Conservation (phyloP, 1,139 yeast species). For the Hyphopichia khmerensis region DNA sequence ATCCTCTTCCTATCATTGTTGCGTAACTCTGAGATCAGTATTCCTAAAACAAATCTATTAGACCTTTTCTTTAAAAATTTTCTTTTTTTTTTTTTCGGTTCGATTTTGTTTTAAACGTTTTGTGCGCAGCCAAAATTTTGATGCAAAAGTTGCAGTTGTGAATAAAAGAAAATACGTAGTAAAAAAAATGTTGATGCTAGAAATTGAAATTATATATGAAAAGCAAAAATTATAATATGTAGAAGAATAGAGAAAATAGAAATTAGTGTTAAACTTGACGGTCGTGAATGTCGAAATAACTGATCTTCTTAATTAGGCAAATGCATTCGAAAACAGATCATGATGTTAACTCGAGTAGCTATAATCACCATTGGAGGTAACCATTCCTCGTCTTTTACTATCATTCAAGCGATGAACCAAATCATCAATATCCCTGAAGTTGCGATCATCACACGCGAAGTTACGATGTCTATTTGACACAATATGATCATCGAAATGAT, state of each 20-base stretch:
- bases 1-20: not conserved
- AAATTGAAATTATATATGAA: too few species aligned
- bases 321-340: not conserved
- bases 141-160: too few species aligned
- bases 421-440: conserved; percentile 76
- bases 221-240: too few species aligned
- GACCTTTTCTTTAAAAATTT: not conserved
- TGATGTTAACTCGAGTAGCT: conserved; percentile 15
- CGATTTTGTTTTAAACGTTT: not conserved
- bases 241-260: too few species aligned
- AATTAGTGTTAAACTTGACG: too few species aligned
- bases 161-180: too few species aligned
- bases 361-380: conserved; percentile 47
- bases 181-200: too few species aligned
- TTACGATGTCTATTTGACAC: conserved; percentile 68
- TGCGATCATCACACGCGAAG: conserved; percentile 71
- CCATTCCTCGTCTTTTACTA: conserved; percentile 39
- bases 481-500: conserved; percentile 77
- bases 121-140: too few species aligned
- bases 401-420: conserved; percentile 53
- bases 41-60: too few species aligned
- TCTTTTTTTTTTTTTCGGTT: not conserved
- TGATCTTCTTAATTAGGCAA: not conserved
- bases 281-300: too few species aligned
- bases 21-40: not conserved